Evolutionary conservation across 148 eudicot species (phyloP).

Genomic region (Heliosperma pusillum): DNA sequence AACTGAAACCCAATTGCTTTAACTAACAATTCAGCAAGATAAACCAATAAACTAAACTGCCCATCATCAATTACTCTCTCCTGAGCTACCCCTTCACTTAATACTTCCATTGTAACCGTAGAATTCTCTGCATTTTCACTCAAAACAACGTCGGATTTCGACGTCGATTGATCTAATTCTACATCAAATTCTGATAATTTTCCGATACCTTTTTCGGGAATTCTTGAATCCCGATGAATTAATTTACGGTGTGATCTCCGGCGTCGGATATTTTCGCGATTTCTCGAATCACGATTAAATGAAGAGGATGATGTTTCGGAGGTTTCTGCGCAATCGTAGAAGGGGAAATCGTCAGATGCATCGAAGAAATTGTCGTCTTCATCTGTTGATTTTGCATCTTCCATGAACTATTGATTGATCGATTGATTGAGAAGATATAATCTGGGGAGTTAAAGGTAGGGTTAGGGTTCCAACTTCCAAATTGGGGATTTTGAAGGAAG

Average conservation of each 20-base stretch:
- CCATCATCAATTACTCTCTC: slow-evolving; percentile 26
- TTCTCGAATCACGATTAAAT: neutral
- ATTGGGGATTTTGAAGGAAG: neutral
- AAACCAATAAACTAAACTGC: slow-evolving; percentile 28
- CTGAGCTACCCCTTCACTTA: slow-evolving; percentile 8
- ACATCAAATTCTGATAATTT: slow-evolving; percentile 16
- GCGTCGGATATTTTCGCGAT: neutral
- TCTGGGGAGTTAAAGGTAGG: neutral
- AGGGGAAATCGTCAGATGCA: slow-evolving; percentile 54
- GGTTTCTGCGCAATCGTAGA: slow-evolving; percentile 37
- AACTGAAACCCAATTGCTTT: slow-evolving; percentile 61
- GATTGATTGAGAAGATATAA: neutral
- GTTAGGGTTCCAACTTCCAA: neutral
- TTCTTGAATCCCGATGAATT: slow-evolving; percentile 6
- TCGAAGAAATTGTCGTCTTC: slow-evolving; percentile 42
- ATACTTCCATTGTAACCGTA: slow-evolving; percentile 15
- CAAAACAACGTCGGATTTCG: slow-evolving; percentile 1
- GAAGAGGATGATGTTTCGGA: neutral
- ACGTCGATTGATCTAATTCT: slow-evolving; percentile 8
- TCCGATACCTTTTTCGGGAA: slow-evolving; percentile 1
- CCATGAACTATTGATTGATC: slow-evolving; percentile 13
- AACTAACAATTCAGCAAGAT: slow-evolving; percentile 44
- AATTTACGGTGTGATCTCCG: neutral
- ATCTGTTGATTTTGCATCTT: slow-evolving; percentile 22
- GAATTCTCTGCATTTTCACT: slow-evolving; percentile 24